A percentile compares a stretch with the other conserved stretches of the same genome.
Conservation (phyloP, 2,329 filamentous ascomycete genomes). For the Calonectria montana region DNA sequence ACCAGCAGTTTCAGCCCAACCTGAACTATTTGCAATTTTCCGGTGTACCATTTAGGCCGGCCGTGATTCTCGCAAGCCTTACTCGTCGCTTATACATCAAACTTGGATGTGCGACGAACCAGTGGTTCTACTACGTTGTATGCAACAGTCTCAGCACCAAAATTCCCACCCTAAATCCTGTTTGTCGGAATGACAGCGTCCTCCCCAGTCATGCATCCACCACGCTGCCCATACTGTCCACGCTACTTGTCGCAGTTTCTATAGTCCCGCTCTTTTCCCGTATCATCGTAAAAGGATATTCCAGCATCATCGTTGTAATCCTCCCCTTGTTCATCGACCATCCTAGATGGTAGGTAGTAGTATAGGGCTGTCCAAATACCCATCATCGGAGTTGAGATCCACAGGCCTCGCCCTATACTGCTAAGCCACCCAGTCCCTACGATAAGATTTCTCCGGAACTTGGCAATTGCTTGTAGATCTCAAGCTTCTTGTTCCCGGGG, state of each 20-base stretch:
- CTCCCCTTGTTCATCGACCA: background rate
- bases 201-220: background rate
- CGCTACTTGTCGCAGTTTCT: slow-evolving; percentile 44
- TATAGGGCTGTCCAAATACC: background rate
- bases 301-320: background rate
- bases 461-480: slow-evolving; percentile 40
- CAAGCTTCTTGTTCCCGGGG: slow-evolving; percentile 22
- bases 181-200: background rate
- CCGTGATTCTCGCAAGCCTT: background rate
- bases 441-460: slow-evolving; percentile 40
- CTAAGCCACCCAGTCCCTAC: slow-evolving; percentile 40
- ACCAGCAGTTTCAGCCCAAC: slow-evolving; percentile 4
- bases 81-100: background rate
- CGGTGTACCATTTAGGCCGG: background rate
- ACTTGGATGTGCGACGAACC: background rate
- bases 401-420: slow-evolving; percentile 9
- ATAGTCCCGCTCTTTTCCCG: slow-evolving; percentile 31
- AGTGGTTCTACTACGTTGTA: background rate
- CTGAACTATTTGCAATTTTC: background rate
- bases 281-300: slow-evolving; percentile 4
- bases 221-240: slow-evolving; percentile 43
- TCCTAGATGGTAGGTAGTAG: background rate
- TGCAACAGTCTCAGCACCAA: background rate
- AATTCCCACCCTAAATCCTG: background rate
- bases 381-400: background rate